Percentiles rank a stretch among this genome's conserved stretches.
These are phyloP conservation scores for Backusella luteola DNA, from an alignment of 192 early-diverging fungal genomes.

Conservation along the genomic window DNA sequence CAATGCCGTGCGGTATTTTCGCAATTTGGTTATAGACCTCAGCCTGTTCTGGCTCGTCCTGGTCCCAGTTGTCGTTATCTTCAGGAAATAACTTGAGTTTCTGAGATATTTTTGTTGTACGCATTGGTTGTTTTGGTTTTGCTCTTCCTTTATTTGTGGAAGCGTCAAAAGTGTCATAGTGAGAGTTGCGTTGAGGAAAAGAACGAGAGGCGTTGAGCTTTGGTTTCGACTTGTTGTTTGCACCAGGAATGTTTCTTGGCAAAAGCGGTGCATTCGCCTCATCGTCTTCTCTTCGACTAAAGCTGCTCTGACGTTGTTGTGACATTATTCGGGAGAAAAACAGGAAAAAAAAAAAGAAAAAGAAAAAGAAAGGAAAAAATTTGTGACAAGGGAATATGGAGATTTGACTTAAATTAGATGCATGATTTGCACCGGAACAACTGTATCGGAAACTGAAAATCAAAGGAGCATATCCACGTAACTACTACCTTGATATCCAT, in stretches of 20 bases:
- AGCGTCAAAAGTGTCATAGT: conserved; percentile 6
- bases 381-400: neutral
- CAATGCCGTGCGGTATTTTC: conserved; percentile 52
- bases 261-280: neutral
- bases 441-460: neutral
- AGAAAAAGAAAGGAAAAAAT: neutral
- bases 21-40: conserved; percentile 73
- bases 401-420: neutral
- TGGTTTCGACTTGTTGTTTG: neutral
- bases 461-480: too few relatives aligned
- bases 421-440: neutral
- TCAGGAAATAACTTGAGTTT: conserved; percentile 86
- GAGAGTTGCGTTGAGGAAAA: neutral
- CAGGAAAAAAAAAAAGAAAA: neutral
- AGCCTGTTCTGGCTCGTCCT: conserved; percentile 55
- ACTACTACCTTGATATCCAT: too few relatives aligned
- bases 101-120: conserved; percentile 92
- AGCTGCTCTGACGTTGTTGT: neutral
- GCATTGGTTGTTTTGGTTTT: conserved; percentile 67
- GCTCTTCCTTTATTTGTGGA: neutral
- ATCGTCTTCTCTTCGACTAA: conserved; percentile 13
- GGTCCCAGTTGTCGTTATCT: conserved; percentile 37
- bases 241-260: conserved; percentile 5
- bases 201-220: conserved; percentile 8
- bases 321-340: conserved; percentile 8